Conservation (phyloP, 441 rosid genomes). For the Mallotus japonicus region DNA sequence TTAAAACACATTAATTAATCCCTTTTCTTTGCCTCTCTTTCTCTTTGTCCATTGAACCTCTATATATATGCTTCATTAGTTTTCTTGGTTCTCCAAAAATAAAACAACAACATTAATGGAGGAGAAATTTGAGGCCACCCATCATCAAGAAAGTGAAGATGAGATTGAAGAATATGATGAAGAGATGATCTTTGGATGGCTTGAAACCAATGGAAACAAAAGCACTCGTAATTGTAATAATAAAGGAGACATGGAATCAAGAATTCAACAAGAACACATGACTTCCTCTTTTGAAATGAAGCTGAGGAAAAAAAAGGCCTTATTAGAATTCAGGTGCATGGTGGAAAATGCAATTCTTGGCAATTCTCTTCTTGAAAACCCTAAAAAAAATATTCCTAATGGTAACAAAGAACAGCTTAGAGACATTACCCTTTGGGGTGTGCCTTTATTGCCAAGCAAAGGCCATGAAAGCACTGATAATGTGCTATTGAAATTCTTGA, state of each 20-base stretch:
- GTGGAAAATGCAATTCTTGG: conserved; percentile 50
- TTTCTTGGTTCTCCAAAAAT: not conserved
- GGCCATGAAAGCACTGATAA: conserved; percentile 47
- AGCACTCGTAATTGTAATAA: not conserved
- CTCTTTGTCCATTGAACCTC: not conserved
- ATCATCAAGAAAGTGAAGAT: conserved; percentile 7
- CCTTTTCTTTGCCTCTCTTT: not conserved
- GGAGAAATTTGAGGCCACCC: conserved; percentile 6
- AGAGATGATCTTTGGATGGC: not conserved
- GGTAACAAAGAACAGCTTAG: conserved; percentile 14
- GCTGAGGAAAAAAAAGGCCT: conserved; percentile 34
- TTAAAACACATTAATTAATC: not conserved
- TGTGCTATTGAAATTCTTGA: conserved; percentile 50
- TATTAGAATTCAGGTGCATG: conserved; percentile 38
- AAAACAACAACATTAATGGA: conserved; percentile 5
- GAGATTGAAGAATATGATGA: not conserved
- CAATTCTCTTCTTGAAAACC: conserved; percentile 36
- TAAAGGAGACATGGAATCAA: not conserved
- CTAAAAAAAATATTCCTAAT: conserved; percentile 6
- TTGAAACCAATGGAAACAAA: not conserved
- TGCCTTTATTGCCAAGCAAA: conserved; percentile 51
- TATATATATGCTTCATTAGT: not conserved
- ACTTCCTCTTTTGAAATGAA: conserved; percentile 19
- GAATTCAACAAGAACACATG: conserved; percentile 7
- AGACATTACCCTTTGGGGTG: conserved; percentile 51